These are phyloP conservation scores for Gilbertella persicaria DNA, from an alignment of 371 early-diverging fungal species.

Conservation along the genomic window DNA sequence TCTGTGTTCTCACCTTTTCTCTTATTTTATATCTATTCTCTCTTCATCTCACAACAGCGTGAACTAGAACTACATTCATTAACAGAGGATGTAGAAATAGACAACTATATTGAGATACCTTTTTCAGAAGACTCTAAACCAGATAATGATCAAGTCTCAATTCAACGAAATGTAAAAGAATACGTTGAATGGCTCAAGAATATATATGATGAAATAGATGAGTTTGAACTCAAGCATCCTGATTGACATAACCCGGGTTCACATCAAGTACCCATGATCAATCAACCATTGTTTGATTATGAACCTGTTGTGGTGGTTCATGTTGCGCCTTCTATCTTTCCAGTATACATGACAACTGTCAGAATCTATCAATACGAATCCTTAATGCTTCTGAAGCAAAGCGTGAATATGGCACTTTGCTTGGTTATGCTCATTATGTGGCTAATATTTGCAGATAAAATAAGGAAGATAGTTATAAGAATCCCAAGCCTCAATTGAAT, in stretches of 20 bases:
- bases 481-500: constrained; percentile 24
- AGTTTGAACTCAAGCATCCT: constrained; percentile 33
- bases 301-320: constrained; percentile 52
- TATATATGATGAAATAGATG: constrained; percentile 31
- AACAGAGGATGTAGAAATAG: too few relatives aligned
- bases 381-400: too few relatives aligned
- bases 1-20: too few relatives aligned
- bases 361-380: constrained; percentile 73
- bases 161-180: constrained; percentile 39
- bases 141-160: constrained; percentile 49
- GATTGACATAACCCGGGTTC: constrained; percentile 10
- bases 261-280: not conserved
- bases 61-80: too few relatives aligned
- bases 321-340: constrained; percentile 75
- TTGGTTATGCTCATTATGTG: constrained; percentile 42
- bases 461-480: constrained; percentile 13
- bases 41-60: too few relatives aligned
- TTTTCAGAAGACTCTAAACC: constrained; percentile 12
- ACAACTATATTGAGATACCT: too few relatives aligned
- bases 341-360: constrained; percentile 69
- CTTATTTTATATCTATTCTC: too few relatives aligned
- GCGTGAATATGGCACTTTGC: constrained; percentile 20
- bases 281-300: too few relatives aligned
- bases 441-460: constrained; percentile 47
- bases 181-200: constrained; percentile 35